A percentile compares a stretch with the other conserved stretches of the same genome.
Conservation (phyloP, 2,329 filamentous ascomycete genomes). For the Calonectria ilicicola region DNA sequence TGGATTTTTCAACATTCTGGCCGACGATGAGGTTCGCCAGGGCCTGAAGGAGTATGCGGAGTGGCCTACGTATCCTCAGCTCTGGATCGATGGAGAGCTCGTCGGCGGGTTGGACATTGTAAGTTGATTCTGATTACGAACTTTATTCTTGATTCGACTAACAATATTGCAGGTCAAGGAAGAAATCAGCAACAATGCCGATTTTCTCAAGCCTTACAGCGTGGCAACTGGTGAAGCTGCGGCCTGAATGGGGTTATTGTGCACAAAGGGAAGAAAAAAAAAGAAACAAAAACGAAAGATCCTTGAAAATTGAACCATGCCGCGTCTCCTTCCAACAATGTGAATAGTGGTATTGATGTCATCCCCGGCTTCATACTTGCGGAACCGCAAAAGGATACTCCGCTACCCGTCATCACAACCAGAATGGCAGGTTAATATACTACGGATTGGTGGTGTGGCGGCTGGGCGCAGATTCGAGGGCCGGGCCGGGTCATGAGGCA, state of each 20-base stretch:
- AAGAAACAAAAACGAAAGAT: background rate
- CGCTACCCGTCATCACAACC: background rate
- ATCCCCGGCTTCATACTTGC: background rate
- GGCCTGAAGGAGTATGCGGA: conserved; percentile 98
- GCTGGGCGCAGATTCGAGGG: conserved; percentile 9
- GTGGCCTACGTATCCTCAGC: conserved; percentile 97
- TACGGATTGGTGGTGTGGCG: background rate
- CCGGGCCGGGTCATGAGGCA: background rate
- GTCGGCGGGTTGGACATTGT: conserved; percentile 97
- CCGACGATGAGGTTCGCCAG: conserved; percentile 96
- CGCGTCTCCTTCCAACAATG: conserved; percentile 8
- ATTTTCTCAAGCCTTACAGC: conserved; percentile 84
- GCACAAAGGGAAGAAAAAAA: conserved; percentile 14
- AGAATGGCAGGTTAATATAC: background rate
- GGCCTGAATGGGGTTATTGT: conserved; percentile 43
- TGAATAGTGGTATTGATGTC: conserved; percentile 14
- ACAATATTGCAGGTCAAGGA: conserved; percentile 80
- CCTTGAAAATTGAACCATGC: background rate
- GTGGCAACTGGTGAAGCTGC: conserved; percentile 58
- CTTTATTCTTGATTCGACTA: conserved; percentile 25
- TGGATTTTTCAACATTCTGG: conserved; percentile 98
- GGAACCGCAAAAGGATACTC: background rate
- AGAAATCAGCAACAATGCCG: conserved; percentile 84
- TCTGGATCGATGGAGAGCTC: conserved; percentile 91
- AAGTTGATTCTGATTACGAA: conserved; percentile 54